Base-by-base conservation (phyloP, 2,329 filamentous ascomycete genomes). In the Diaporthe sp. region DNA sequence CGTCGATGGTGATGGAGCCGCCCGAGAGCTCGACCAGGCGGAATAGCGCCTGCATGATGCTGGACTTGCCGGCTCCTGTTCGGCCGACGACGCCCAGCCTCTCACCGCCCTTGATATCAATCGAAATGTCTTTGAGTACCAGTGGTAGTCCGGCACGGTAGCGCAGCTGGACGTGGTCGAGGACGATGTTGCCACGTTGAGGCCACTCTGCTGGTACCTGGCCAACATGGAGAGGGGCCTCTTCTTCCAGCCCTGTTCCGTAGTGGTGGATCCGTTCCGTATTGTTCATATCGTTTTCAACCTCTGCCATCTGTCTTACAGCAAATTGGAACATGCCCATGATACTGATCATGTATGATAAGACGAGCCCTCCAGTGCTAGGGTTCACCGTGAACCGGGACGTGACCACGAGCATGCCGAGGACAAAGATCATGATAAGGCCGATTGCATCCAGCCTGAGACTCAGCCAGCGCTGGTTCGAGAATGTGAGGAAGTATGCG, bases 241-340 rank as follows among this genome's bases (percentile, higher is more conserved):
- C 97, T 82, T 98, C 94, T 77, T 98, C 95, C 4, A 99, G 90
- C 79, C 94, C 85, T 0, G 91, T 95, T 72, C 95, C 96, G 82
- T 98, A 98, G 86, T 98, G 95, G 82, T 95, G 92, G 42, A 98
- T 88, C 65, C 96, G 93, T 85, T 98, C 96, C 0, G 97, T 97
- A 0, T 96, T 93, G 83, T 98, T 98, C 96, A 98, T 98, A 81
- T 95, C 95, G 85, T 98, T 98, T 84, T 98, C 96, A 9, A 98
- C 95, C 84, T 98, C 96, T 37, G 96, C 96, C 12, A 98, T 89
- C 84, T 98, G 96, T 25, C 96, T 92, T n/a, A 98, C 95, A 1
- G 95, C 96, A 84, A 98, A 98, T 82, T 98, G 96, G 78, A 98
- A 93, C 94, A 98, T 95, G 83, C 97, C 94, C 25, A 98, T 95